phyloP scores from a whole-genome alignment of 2,329 filamentous ascomycete genomes.

The Diplodia mutila region DNA sequence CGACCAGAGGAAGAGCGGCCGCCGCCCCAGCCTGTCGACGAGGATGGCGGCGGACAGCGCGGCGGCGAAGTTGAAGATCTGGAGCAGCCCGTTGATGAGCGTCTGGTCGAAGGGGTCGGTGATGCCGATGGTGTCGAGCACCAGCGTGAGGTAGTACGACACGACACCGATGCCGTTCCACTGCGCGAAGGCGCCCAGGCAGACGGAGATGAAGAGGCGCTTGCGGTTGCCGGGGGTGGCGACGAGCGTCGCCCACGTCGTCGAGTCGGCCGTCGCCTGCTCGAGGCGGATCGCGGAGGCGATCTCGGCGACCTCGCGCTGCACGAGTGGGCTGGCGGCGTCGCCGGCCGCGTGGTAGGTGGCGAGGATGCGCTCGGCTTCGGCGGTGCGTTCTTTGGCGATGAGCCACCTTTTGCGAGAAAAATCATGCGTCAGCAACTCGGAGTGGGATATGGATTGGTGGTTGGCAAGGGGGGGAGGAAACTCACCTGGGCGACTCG shows the following conservation, averaged over 20 bases:
- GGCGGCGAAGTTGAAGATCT: conserved; percentile 26
- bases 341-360: conserved; percentile 57
- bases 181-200: conserved; percentile 60
- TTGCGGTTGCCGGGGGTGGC: conserved; percentile 53
- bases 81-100: conserved; percentile 52
- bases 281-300: not conserved
- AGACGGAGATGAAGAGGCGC: conserved; percentile 57
- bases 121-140: conserved; percentile 43
- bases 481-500: conserved; percentile 64
- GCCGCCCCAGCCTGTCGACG: conserved; percentile 41
- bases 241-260: conserved; percentile 19
- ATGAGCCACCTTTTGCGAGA: conserved; percentile 67
- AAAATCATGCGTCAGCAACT: too few species aligned
- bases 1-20: conserved; percentile 42
- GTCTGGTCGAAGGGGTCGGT: conserved; percentile 42
- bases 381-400: conserved; percentile 55
- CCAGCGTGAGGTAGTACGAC: conserved; percentile 46
- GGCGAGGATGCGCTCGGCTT: conserved; percentile 58
- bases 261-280: not conserved
- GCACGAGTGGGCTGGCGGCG: conserved; percentile 3
- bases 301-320: conserved; percentile 20
- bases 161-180: conserved; percentile 60
- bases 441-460: too few species aligned
- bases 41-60: conserved; percentile 35
- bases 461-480: too few species aligned